Conservation (phyloP, 2,329 filamentous ascomycete species). For the Pseudocercospora vitis region DNA sequence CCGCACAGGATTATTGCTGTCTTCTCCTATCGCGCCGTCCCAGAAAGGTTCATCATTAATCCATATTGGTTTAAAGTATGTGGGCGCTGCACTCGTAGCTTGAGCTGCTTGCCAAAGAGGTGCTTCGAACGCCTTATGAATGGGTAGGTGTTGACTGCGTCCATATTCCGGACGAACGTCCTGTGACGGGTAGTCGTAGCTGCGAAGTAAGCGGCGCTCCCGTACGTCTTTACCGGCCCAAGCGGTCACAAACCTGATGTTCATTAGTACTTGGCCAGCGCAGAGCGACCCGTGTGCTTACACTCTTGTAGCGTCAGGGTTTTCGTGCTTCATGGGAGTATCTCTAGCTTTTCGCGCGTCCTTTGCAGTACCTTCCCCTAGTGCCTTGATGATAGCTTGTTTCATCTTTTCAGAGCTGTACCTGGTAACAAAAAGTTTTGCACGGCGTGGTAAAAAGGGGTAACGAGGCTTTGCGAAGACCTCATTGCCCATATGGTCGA, state of each 20-base stretch:
- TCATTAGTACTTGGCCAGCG: neutral
- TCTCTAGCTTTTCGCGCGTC: neutral
- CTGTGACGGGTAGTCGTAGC: slow-evolving; percentile 17
- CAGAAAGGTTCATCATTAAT: slow-evolving; percentile 5
- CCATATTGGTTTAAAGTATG: slow-evolving; percentile 18
- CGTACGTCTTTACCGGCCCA: neutral
- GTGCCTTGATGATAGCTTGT: slow-evolving; percentile 11
- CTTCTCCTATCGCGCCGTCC: slow-evolving; percentile 21
- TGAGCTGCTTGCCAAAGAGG: slow-evolving; percentile 22
- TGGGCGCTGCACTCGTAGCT: slow-evolving; percentile 26
- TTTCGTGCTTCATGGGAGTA: slow-evolving; percentile 10
- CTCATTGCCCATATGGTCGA: slow-evolving; percentile 17
- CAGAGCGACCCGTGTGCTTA: slow-evolving; percentile 5
- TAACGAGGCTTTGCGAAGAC: slow-evolving; percentile 21
- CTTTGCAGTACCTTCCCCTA: neutral
- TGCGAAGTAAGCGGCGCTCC: slow-evolving; percentile 19
- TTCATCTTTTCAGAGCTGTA: neutral
- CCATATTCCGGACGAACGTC: neutral
- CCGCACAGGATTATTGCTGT: slow-evolving; percentile 22
- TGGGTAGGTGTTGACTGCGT: neutral
- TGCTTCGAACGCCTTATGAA: slow-evolving; percentile 3
- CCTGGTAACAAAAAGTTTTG: neutral
- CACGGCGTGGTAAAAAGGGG: neutral
- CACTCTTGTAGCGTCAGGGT: slow-evolving; percentile 16
- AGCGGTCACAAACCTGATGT: slow-evolving; percentile 10